Evolutionary conservation across 2,329 filamentous ascomycete genomes (phyloP), one percentile per base, ranked within the genome.

Genomic region (Colletotrichum sublineola): DNA sequence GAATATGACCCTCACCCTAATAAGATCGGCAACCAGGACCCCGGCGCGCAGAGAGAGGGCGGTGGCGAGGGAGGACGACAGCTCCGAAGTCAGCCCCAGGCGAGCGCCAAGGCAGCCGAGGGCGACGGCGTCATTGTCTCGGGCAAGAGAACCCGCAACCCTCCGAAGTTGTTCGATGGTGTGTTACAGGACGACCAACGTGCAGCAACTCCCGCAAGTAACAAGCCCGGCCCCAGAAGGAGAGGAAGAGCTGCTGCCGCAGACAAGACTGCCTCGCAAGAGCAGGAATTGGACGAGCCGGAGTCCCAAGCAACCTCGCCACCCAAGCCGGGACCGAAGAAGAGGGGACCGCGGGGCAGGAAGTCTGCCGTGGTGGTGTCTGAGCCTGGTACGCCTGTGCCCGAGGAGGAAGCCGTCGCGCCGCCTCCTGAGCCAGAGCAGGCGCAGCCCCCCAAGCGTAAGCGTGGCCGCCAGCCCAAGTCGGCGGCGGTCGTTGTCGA

Each of bases 11-110:
- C 86, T 12, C 86, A 89, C 63, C 85, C 86, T 2, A 85, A 85
- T 72, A 88, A 88, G 79, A 84, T 91, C 71, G 89, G 89, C 29
- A 83, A 84, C 46, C 90, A 92, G 77, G 88, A 91, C 71, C 88
- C 89, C 0, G 81, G 87, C 46, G 85, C 83, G 12, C 89, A 91
- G 75, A 81, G 84, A 48, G 81, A 93, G 53, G 88, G 88, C 36
- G 82, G 86, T 70, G 84, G 86, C 74, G 88, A 88, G 60, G 85
- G 85, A 20, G 82, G 81, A 5, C 84, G 88, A 40, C 84, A 89
- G 44, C 82, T 90, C 46, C 86, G 89, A 63, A 88, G 89, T 76
- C 86, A 89, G 71, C 87, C 87, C 8, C 87, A 86, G 77, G 86
- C 87, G 75, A 90, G 88, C 3, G 87, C 86, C 72, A 89, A 89